Evolutionary conservation across 2,329 filamentous ascomycete species (phyloP), one percentile per base, ranked within the genome.

Genomic region (Botrytis byssoidea): DNA sequence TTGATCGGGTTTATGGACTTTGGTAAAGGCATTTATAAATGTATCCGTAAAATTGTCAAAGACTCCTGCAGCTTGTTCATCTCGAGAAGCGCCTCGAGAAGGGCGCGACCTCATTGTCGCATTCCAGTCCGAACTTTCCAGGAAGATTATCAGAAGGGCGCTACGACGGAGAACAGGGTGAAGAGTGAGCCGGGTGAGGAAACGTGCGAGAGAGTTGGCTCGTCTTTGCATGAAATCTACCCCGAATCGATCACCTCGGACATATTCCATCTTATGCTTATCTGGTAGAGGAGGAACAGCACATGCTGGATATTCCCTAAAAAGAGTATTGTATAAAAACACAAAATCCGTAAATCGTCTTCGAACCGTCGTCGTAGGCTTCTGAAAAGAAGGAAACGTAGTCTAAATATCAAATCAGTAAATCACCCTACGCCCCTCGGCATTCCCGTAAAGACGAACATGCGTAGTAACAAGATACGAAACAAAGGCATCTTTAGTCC

Each of bases 201-300:
- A 99, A 70, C 96, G 92, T 83, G 97, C 92, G 70, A 99, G 87
- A 5, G 95, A 98, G 85, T 95, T 92, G 69, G 94, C 94, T 78
- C 96, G 90, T 48, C 96, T 91, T 64, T 90, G 87, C 48, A 94
- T 99, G 82, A 99, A 99, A 83, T 98, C 96, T 68, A 91, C 84
- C 14, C 95, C 94, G 83, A 99, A 99, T 76, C 96, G 92, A 85
- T 98, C 95, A 78, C 96, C 96, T 51, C 95, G 93, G 70, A 98
- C 96, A 81, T 98, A 98, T 81, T 97, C 94, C 93, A 99, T 97
- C 84, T 97, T 97, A 86, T 98, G 95, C 87, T 98, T 99, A 84
- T 98, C 96, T 71, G 96, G 96, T 71, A 99, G 87, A 65, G 96
- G 96, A 44, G 96, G 96, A 5, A 99, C 93, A 66, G 96, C 96